phyloP scores from a whole-genome alignment of 306 rosid genomes.

The Dalbergia cultrata region DNA sequence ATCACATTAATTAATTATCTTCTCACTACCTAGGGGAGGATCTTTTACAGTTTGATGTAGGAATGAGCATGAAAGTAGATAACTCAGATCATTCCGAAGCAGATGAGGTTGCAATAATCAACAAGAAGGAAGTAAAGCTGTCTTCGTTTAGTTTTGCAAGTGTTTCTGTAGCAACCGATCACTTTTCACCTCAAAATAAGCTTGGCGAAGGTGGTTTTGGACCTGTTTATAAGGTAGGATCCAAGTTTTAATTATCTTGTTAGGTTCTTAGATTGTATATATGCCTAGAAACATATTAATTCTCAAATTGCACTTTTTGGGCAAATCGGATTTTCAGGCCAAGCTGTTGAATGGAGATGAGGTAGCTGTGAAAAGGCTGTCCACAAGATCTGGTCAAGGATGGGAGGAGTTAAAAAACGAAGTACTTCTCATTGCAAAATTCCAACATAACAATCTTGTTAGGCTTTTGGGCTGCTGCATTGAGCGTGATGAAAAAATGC shows the following conservation, averaged over 20 bases:
- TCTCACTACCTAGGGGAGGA: slow-evolving; percentile 43
- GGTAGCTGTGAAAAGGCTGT: slow-evolving; percentile 53
- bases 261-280: no score
- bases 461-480: slow-evolving; percentile 53
- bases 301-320: not conserved
- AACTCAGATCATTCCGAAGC: not conserved
- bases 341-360: slow-evolving; percentile 43
- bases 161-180: slow-evolving; percentile 49
- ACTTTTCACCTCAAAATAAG: slow-evolving; percentile 45
- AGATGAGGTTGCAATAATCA: slow-evolving; percentile 8
- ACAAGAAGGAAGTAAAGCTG: slow-evolving; percentile 43
- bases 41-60: slow-evolving; percentile 46
- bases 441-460: slow-evolving; percentile 56
- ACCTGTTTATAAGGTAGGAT: slow-evolving; percentile 53
- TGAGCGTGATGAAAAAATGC: slow-evolving; percentile 45
- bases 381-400: slow-evolving; percentile 55
- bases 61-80: slow-evolving; percentile 34
- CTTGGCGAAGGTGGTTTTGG: slow-evolving; percentile 63
- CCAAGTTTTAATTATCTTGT: not conserved
- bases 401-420: slow-evolving; percentile 55
- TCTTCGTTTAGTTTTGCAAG: slow-evolving; percentile 54
- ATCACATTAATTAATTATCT: not conserved
- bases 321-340: slow-evolving; percentile 32
- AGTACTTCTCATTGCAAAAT: slow-evolving; percentile 51
- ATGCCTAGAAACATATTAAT: no score